phyloP scores from a whole-genome alignment of 192 early-diverging fungal species.

The Mortierella alpina region DNA sequence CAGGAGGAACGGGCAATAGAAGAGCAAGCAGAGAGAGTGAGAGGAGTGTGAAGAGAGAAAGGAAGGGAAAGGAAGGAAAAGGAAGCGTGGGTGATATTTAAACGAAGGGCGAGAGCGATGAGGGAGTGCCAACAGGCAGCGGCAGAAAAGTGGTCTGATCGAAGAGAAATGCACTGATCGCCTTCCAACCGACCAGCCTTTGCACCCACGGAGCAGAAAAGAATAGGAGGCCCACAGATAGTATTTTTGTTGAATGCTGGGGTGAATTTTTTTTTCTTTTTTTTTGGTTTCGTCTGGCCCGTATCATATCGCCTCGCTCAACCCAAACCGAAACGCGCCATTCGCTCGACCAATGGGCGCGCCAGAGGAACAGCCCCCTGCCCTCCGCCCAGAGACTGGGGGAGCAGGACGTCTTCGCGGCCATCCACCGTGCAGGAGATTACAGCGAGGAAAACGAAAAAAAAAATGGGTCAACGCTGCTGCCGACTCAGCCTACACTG shows the following conservation, averaged over 20 bases:
- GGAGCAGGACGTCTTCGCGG: too few relatives aligned
- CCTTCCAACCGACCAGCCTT: not conserved
- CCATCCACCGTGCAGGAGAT: too few relatives aligned
- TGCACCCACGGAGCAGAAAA: conserved; percentile 5
- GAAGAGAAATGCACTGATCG: conserved; percentile 4
- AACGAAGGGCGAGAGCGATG: not conserved
- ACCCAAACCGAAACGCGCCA: not conserved
- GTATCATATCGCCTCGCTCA: not conserved
- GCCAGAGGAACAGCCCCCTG: too few relatives aligned
- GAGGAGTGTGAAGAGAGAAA: not conserved
- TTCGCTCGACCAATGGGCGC: conserved; percentile 2
- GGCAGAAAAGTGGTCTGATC: not conserved
- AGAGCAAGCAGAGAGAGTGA: not conserved
- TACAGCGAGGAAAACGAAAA: too few relatives aligned
- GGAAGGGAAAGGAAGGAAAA: not conserved
- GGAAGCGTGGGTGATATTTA: conserved; percentile 3
- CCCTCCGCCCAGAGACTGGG: too few relatives aligned
- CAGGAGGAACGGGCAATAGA: not conserved
- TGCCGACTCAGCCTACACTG: too few relatives aligned
- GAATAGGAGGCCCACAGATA: not conserved
- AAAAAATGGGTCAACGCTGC: too few relatives aligned
- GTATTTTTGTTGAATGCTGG: not conserved
- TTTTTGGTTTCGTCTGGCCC: not conserved
- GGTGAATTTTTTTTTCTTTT: not conserved
- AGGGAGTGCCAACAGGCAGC: not conserved